Percentiles rank a stretch among this genome's conserved stretches.
These are phyloP conservation scores for Ophiostoma fasciatum DNA, from an alignment of 2,329 filamentous ascomycete species.

Conservation along the genomic window DNA sequence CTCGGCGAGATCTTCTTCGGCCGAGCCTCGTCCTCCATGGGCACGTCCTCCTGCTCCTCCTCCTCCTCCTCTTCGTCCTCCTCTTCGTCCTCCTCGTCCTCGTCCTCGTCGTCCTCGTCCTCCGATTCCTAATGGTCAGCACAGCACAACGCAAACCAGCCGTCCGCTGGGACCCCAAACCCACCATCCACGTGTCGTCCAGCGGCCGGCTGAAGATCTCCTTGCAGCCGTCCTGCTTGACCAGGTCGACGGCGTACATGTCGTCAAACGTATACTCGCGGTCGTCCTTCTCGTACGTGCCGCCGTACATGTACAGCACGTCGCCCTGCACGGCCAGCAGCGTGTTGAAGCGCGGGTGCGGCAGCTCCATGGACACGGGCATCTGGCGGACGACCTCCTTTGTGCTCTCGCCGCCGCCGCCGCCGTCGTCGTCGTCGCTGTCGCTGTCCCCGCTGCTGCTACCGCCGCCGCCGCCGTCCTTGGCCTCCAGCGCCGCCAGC, in stretches of 20 bases:
- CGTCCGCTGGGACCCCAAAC: no score
- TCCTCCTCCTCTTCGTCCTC: slow-evolving; percentile 47
- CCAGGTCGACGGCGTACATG: slow-evolving; percentile 83
- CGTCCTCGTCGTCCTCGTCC: slow-evolving; percentile 43
- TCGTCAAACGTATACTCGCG: slow-evolving; percentile 94
- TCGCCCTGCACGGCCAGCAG: slow-evolving; percentile 86
- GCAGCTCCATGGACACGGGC: slow-evolving; percentile 64
- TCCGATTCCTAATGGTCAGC: slow-evolving; percentile 34
- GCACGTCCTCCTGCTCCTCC: slow-evolving; percentile 30
- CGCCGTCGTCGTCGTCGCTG: slow-evolving; percentile 37
- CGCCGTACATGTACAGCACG: slow-evolving; percentile 83
- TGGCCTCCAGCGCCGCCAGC: slow-evolving; percentile 65
- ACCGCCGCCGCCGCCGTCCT: not conserved
- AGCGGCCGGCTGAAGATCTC: slow-evolving; percentile 78
- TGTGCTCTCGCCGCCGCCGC: slow-evolving; percentile 30
- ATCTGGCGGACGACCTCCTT: slow-evolving; percentile 44
- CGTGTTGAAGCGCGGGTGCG: slow-evolving; percentile 81
- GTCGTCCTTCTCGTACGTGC: slow-evolving; percentile 90
- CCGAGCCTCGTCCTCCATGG: slow-evolving; percentile 31
- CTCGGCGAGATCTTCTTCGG: slow-evolving; percentile 33
- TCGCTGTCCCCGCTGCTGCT: slow-evolving; percentile 30
- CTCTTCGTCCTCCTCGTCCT: slow-evolving; percentile 44
- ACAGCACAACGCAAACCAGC: slow-evolving; percentile 14
- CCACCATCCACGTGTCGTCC: slow-evolving; percentile 61
- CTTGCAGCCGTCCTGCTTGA: slow-evolving; percentile 85